Conservation (phyloP, 1,139 yeast genomes). For the Diutina catenulata region DNA sequence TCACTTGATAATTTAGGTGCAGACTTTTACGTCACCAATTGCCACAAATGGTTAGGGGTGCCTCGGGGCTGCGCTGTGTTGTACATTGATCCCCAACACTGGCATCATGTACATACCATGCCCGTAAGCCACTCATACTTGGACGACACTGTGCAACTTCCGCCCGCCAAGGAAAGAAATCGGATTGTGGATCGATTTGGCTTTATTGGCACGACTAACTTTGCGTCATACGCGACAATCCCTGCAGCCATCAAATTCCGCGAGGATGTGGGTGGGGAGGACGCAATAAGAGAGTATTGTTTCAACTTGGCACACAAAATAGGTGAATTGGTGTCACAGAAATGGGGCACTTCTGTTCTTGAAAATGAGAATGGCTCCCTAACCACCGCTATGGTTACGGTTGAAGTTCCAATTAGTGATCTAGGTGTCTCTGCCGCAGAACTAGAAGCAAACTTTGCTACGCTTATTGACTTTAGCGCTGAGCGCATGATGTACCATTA, state of each 20-base stretch:
- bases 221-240: constrained; percentile 17
- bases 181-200: constrained; percentile 27
- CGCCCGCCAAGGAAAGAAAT: constrained; percentile 14
- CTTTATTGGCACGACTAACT: constrained; percentile 25
- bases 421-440: neutral
- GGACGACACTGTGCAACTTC: constrained; percentile 14
- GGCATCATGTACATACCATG: constrained; percentile 38
- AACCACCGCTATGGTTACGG: constrained; percentile 35
- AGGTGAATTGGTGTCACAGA: constrained; percentile 20
- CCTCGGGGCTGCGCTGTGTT: constrained; percentile 52
- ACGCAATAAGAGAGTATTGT: constrained; percentile 37
- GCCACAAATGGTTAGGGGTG: constrained; percentile 59
- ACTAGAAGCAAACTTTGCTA: neutral
- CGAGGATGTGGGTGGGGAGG: constrained; percentile 44
- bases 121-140: constrained; percentile 44
- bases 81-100: constrained; percentile 45
- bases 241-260: constrained; percentile 39
- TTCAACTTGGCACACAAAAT: constrained; percentile 30
- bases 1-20: constrained; percentile 36
- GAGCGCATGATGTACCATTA: constrained; percentile 13
- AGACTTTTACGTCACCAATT: constrained; percentile 50
- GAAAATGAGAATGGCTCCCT: constrained; percentile 20
- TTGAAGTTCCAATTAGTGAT: constrained; percentile 25
- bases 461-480: neutral
- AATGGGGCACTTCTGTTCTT: constrained; percentile 26